Evolutionary conservation across 805 yeast genomes (phyloP), one percentile per base, ranked within the genome.

Genomic region (Lipomyces kockii): DNA sequence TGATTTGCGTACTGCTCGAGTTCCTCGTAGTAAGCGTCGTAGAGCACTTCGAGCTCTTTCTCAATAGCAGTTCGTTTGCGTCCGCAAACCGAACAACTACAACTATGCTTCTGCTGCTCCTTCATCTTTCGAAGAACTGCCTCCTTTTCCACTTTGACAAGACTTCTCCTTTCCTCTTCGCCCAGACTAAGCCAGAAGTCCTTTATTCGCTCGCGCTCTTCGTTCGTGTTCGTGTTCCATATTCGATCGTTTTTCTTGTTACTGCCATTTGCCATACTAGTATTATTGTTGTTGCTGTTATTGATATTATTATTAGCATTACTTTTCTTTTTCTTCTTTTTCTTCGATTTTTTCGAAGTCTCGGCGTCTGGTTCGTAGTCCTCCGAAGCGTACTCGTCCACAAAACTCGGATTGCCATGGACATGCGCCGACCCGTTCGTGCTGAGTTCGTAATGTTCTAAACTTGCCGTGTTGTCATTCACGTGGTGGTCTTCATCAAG

Each of bases 11-110:
- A 72, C 51, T 72, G 74, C 67, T 80, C 83, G 52, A 83, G 81
- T 61, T 81, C 85, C 51, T 85, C 87, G 69, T 87, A 88, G 73
- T 88, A 87, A 20, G 86, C 85, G 69, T 89, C 89, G 75, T 90
- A 91, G 6, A 91, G 84, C 64, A 84, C 85, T 73, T 88, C 92
- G 74, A 92, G 82, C 76, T 91, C 97, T 72, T 86, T 87, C 74
- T 90, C 95, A 70, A 91, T 84, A 17, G 91, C 86, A 61, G 81
- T 78, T 73, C 88, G 86, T 72, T 89, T 88, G 58, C 90, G 84
- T 1, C 93, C 94, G 79, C 97, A 93, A 22, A 86, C 86, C 3
- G 87, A 80, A 76, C 97, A 93, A 66, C 86, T 83, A 76, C 97
- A 92, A 34, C 78, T 76, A 32, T 81, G 79, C 69, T 83, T 81